Percentiles rank a stretch among this genome's conserved stretches.
Conservation (phyloP, 192 early-diverging fungal species). For the Pilaira anomala region DNA sequence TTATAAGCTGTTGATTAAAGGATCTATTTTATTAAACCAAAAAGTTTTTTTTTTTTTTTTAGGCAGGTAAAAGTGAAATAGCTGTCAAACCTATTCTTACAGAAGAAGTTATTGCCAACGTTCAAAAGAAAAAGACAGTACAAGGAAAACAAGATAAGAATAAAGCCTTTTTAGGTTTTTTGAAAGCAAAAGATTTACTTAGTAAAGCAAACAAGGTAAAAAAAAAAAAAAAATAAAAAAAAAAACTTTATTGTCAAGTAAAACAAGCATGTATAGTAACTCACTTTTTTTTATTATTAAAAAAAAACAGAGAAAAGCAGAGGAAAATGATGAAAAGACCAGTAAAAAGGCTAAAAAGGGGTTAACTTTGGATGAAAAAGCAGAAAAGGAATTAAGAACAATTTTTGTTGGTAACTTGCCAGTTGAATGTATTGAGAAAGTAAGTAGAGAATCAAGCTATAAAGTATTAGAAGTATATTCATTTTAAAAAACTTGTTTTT, state of each 20-base stretch:
- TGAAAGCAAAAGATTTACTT: not conserved
- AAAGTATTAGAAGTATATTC: not conserved
- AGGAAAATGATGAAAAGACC: conserved; percentile 24
- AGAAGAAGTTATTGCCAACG: conserved; percentile 25
- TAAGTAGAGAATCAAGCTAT: not conserved
- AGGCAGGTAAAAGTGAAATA: conserved; percentile 23
- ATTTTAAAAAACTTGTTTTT: not conserved
- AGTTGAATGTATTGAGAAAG: conserved; percentile 61
- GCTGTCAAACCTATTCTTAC: conserved; percentile 5
- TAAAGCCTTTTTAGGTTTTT: conserved; percentile 16
- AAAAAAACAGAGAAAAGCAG: conserved; percentile 28
- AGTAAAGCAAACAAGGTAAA: not conserved
- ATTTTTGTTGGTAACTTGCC: conserved; percentile 93
- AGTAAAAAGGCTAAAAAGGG: conserved; percentile 8
- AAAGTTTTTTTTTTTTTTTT: not conserved
- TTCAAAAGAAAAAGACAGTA: conserved; percentile 23
- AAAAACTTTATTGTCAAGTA: too few species aligned
- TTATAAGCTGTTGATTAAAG: not conserved
- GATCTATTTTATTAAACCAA: not conserved
- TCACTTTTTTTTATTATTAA: not conserved
- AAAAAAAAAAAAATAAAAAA: too few species aligned
- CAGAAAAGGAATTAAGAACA: conserved; percentile 68
- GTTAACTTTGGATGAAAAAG: conserved; percentile 37
- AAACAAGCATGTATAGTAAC: not conserved
- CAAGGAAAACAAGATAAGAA: conserved; percentile 26